A percentile compares a stretch with the other conserved stretches of the same genome.
These are phyloP conservation scores for Penstemon davidsonii DNA, from an alignment of 257 asterid species.

Conservation along the genomic window DNA sequence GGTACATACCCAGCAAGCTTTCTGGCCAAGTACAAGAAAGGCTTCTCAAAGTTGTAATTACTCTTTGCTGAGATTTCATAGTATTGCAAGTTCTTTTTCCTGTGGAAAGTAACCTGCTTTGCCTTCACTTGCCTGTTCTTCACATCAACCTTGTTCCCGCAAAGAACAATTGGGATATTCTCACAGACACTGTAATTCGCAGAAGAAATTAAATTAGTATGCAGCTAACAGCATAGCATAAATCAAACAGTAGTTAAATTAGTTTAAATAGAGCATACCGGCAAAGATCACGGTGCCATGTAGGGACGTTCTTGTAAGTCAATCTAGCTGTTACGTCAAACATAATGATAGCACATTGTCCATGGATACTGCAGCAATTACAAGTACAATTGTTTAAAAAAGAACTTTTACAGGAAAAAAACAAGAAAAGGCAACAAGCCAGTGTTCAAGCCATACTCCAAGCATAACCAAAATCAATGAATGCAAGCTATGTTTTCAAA, in stretches of 20 bases:
- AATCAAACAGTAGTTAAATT: background rate
- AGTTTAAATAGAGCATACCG: constrained; percentile 37
- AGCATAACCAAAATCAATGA: background rate
- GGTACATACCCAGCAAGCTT: constrained; percentile 78
- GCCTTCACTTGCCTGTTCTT: constrained; percentile 94
- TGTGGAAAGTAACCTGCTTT: constrained; percentile 85
- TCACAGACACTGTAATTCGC: constrained; percentile 67
- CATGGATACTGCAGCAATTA: constrained; percentile 67
- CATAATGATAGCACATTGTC: constrained; percentile 92
- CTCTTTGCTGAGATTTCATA: constrained; percentile 90
- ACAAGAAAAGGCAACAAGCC: background rate
- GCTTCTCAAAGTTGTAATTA: constrained; percentile 86
- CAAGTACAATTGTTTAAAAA: background rate
- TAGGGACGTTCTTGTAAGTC: constrained; percentile 89
- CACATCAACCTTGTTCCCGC: constrained; percentile 93
- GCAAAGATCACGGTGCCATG: constrained; percentile 98
- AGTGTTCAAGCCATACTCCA: background rate
- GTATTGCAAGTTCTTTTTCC: constrained; percentile 88
- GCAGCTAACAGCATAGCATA: background rate
- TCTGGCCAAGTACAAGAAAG: constrained; percentile 82
- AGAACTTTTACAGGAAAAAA: background rate
- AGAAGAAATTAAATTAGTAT: background rate
- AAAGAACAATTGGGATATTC: constrained; percentile 81
- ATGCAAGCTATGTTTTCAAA: background rate
- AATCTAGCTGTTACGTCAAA: constrained; percentile 90